Evolutionary conservation across 208 protist genomes (phyloP).

Genomic region (Trypanosoma vivax): DNA sequence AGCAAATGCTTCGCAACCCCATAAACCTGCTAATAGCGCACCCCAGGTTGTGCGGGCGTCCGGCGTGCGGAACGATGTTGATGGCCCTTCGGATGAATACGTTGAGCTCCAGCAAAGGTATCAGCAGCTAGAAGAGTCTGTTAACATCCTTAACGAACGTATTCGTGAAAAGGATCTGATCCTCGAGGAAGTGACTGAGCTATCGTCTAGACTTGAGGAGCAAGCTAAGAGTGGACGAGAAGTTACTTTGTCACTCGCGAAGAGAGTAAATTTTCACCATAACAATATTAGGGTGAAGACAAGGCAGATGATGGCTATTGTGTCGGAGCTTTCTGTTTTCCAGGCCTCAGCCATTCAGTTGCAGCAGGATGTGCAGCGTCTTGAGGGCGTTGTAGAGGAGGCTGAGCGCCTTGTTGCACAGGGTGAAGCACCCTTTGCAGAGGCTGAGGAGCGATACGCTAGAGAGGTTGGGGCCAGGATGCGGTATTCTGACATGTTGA

Average conservation of each 20-base stretch:
- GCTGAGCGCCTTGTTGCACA: conserved; percentile 65
- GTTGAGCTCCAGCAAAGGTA: conserved; percentile 84
- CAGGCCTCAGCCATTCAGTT: conserved; percentile 89
- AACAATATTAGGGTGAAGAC: conserved; percentile 81
- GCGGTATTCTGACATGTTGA: conserved; percentile 51
- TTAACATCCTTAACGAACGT: conserved; percentile 90
- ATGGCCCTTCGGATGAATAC: conserved; percentile 61
- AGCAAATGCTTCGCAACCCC: not conserved
- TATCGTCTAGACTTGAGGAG: conserved; percentile 77
- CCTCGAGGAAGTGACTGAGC: conserved; percentile 90
- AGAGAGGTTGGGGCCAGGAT: conserved; percentile 48
- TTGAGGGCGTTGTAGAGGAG: conserved; percentile 72
- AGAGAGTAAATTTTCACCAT: conserved; percentile 92
- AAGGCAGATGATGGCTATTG: conserved; percentile 93
- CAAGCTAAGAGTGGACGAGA: conserved; percentile 84
- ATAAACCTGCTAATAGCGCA: not conserved
- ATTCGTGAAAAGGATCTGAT: conserved; percentile 96
- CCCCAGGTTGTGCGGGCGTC: not conserved
- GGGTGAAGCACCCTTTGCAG: conserved; percentile 77
- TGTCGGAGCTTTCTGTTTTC: conserved; percentile 95
- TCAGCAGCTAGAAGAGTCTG: conserved; percentile 85
- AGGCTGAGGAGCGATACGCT: conserved; percentile 74
- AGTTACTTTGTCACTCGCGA: conserved; percentile 89
- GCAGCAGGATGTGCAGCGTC: conserved; percentile 78
- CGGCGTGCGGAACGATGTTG: conserved; percentile 5